A percentile compares a stretch with the other conserved stretches of the same genome.
phyloP scores from a whole-genome alignment of 345 rosid species.

The Anastatica hierochuntica region DNA sequence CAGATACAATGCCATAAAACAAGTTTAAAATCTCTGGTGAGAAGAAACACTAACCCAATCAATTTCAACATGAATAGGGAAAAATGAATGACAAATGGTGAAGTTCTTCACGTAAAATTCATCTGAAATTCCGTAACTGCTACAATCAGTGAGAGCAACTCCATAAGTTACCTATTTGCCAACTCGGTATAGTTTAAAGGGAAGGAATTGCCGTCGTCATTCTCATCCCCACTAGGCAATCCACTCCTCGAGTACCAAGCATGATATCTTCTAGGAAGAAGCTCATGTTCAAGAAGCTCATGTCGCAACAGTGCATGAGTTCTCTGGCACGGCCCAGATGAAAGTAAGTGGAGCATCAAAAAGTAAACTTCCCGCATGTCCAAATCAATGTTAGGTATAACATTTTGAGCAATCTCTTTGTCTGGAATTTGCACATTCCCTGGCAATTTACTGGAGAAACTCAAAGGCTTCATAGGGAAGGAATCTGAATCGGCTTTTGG shows the following conservation, averaged over 20 bases:
- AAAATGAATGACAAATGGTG: constrained; percentile 7
- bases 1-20: constrained; percentile 20
- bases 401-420: constrained; percentile 26
- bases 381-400: constrained; percentile 47
- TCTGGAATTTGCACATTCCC: constrained; percentile 43
- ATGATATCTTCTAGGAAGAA: constrained; percentile 91
- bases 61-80: neutral
- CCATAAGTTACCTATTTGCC: constrained; percentile 52
- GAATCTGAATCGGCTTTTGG: constrained; percentile 44
- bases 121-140: neutral
- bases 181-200: constrained; percentile 60
- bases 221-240: constrained; percentile 45
- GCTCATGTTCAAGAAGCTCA: constrained; percentile 84
- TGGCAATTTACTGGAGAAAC: constrained; percentile 44
- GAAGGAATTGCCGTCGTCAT: constrained; percentile 72
- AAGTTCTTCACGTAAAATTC: neutral
- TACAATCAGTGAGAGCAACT: constrained; percentile 8
- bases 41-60: neutral
- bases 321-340: constrained; percentile 79
- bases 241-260: constrained; percentile 92
- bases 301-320: constrained; percentile 65
- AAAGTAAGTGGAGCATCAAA: constrained; percentile 87
- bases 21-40: constrained; percentile 2
- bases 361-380: constrained; percentile 87
- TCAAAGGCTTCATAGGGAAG: constrained; percentile 54